Evolutionary conservation across 2,329 filamentous ascomycete species (phyloP).

Genomic region (Paecilomyces niveus): DNA sequence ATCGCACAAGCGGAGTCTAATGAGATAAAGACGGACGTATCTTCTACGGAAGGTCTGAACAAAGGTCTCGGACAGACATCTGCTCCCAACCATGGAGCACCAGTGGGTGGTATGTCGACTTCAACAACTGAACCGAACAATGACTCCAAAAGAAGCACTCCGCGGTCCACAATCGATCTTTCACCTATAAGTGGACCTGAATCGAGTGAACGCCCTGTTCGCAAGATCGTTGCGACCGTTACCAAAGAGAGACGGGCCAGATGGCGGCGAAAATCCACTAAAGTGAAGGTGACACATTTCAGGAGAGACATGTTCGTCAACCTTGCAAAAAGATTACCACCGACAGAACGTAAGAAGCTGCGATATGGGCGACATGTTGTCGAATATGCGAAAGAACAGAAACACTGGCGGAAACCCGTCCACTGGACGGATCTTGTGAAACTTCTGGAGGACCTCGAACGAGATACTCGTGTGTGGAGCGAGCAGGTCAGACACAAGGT

Average conservation of each 20-base stretch:
- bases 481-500: constrained; percentile 19
- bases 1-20: neutral
- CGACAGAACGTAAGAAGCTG: constrained; percentile 19
- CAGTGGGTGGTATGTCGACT: neutral
- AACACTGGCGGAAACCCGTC: constrained; percentile 2
- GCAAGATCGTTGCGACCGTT: neutral
- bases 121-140: neutral
- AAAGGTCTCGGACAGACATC: neutral
- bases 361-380: constrained; percentile 13
- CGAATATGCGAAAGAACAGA: neutral
- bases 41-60: neutral
- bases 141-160: neutral
- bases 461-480: constrained; percentile 7
- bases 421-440: constrained; percentile 20
- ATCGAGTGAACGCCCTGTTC: neutral
- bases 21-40: neutral
- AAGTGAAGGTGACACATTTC: neutral
- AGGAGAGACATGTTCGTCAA: neutral
- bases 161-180: neutral
- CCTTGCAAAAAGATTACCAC: constrained; percentile 10
- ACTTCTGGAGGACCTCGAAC: constrained; percentile 17
- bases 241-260: neutral
- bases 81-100: neutral
- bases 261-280: neutral
- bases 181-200: neutral